A percentile compares a stretch with the other conserved stretches of the same genome.
Conservation (phyloP, 331 rosid species). For the Pyrus hybrid region DNA sequence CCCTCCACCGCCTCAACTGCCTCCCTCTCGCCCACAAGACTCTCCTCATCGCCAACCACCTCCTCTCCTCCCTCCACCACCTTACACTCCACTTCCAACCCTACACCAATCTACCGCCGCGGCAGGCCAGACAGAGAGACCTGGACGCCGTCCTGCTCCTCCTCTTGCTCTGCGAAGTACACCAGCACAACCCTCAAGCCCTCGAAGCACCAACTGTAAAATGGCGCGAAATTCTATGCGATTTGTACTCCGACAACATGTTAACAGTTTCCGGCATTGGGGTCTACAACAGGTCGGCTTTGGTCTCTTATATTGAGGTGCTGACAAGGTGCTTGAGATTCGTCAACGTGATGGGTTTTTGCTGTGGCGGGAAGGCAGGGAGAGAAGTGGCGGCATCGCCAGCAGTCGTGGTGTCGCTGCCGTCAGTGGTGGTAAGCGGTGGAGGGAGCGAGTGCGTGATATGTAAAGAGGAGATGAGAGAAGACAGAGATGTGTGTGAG, state of each 20-base stretch:
- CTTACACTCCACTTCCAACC: slow-evolving; percentile 43
- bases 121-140: slow-evolving; percentile 31
- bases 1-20: slow-evolving; percentile 59
- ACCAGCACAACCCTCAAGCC: slow-evolving; percentile 44
- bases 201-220: slow-evolving; percentile 29
- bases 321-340: slow-evolving; percentile 53
- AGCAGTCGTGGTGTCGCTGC: slow-evolving; percentile 43
- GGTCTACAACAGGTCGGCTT: slow-evolving; percentile 12
- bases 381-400: slow-evolving; percentile 58
- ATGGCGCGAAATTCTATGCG: slow-evolving; percentile 44
- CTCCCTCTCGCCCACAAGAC: slow-evolving; percentile 61
- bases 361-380: slow-evolving; percentile 23
- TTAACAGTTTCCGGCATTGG: slow-evolving; percentile 41
- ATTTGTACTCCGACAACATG: slow-evolving; percentile 19
- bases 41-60: slow-evolving; percentile 62
- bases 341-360: slow-evolving; percentile 23
- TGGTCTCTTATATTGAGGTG: slow-evolving; percentile 53
- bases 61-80: slow-evolving; percentile 61
- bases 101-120: neutral
- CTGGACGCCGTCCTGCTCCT: slow-evolving; percentile 62
- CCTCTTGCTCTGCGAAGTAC: slow-evolving; percentile 69
- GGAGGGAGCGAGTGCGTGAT: slow-evolving; percentile 66
- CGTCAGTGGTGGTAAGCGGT: slow-evolving; percentile 39
- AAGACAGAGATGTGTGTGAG: slow-evolving; percentile 67
- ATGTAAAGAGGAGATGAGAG: slow-evolving; percentile 71